Evolutionary conservation across 768 basidiomycete species (phyloP), one percentile per base, ranked within the genome.

Genomic region (Phylloporus sp.): DNA sequence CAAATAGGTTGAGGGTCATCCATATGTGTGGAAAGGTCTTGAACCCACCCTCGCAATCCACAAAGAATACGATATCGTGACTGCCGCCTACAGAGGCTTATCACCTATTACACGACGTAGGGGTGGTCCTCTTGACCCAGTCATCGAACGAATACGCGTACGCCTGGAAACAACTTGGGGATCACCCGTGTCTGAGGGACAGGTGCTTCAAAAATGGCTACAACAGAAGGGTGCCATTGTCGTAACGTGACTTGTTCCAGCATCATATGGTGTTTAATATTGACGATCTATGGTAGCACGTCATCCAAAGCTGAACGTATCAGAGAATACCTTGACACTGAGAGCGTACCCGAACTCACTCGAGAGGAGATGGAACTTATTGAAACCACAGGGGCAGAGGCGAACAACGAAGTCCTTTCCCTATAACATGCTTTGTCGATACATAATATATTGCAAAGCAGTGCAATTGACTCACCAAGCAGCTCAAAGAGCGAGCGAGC

Each of bases 1-100:
- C 26, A 23, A 44, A 53, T 27, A 79, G 76, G 63, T 82, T 22
- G 80, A 84, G 61, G 72, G 74, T 29, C 80, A 84, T 56, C 80
- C 80, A 12, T 78, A 80, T 62, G 68, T 78, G 28, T 74, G 73
- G 57, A 70, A 76, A 54, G 72, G 72, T 12, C 65, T 77, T 48
- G 60, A 68, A 32, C 61, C 72, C 5, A 60, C 63, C n/a, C 53
- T 75, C 24, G 71, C 66, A 26, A 40, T 68, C n/a, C 65, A 70
- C 42, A 61, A 71, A 49, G 31, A 71, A 55, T 51, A 75, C 40
- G 61, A 64, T 32, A 78, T 78, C 49, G 59, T 71, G 22, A 71
- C 70, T 2, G 67, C 67, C 15, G 73, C 77, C 0, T 79, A 67
- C 39, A 70, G 66, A 6, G 77, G 73, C 6, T 58, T 77, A 18